Conservation (phyloP, 2,329 filamentous ascomycete species). For the Chaetomium olivaceum region DNA sequence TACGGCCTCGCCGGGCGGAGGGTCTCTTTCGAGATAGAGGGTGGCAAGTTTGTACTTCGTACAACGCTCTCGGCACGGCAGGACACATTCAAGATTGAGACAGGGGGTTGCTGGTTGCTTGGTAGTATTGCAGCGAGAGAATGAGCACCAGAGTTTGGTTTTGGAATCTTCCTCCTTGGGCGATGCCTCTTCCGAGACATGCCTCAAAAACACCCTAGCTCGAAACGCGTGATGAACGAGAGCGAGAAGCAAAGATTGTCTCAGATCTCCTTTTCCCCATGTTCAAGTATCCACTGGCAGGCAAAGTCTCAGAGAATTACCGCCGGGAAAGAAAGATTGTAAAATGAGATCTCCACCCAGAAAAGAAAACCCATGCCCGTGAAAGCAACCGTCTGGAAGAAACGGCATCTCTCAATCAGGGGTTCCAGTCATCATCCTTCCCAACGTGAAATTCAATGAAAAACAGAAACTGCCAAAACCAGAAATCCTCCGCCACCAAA, state of each 20-base stretch:
- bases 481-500: constrained; percentile 17
- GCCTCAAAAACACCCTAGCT: constrained; percentile 13
- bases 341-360: constrained; percentile 16
- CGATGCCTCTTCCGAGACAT: constrained; percentile 4
- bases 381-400: constrained; percentile 7
- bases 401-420: constrained; percentile 12
- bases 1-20: background rate
- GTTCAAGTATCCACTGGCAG: background rate
- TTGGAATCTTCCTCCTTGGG: constrained; percentile 11
- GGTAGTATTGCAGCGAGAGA: constrained; percentile 23
- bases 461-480: constrained; percentile 16
- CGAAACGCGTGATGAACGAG: constrained; percentile 22
- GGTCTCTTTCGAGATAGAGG: background rate
- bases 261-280: constrained; percentile 12
- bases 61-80: background rate
- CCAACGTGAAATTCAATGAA: constrained; percentile 14
- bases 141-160: constrained; percentile 22
- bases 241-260: constrained; percentile 24
- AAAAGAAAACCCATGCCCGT: constrained; percentile 13
- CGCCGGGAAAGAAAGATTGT: constrained; percentile 3
- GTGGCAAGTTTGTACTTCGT: too few relatives aligned
- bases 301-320: background rate
- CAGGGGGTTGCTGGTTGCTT: constrained; percentile 15
- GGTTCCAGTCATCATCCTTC: constrained; percentile 10
- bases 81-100: background rate